phyloP scores from a whole-genome alignment of 2,329 filamentous ascomycete species.

The Paecilomyces variotii region DNA sequence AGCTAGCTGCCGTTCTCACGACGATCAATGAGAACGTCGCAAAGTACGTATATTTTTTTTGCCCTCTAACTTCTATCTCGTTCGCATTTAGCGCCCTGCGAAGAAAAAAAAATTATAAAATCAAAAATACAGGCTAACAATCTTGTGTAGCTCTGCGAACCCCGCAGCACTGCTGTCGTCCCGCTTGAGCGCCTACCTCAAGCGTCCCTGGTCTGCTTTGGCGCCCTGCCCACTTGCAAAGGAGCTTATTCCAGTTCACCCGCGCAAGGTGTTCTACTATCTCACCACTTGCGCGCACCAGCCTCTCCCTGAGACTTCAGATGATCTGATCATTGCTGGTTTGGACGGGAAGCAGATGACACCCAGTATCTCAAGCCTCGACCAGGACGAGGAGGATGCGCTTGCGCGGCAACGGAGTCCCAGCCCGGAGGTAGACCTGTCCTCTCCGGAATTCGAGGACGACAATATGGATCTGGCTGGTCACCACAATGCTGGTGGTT shows the following conservation, averaged over 20 bases:
- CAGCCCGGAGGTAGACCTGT: slow-evolving; percentile 88
- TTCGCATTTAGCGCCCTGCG: neutral
- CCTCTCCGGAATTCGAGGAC: slow-evolving; percentile 76
- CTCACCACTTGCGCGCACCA: slow-evolving; percentile 81
- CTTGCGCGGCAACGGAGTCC: slow-evolving; percentile 60
- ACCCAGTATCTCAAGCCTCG: slow-evolving; percentile 69
- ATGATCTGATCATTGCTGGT: slow-evolving; percentile 42
- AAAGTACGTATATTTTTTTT: slow-evolving; percentile 58
- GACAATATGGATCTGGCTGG: slow-evolving; percentile 46
- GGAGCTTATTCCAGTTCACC: slow-evolving; percentile 85
- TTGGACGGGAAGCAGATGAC: slow-evolving; percentile 61
- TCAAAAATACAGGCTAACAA: slow-evolving; percentile 5
- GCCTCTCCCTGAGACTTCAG: slow-evolving; percentile 62
- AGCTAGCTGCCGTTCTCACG: slow-evolving; percentile 73
- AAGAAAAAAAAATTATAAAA: neutral
- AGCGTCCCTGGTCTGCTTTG: slow-evolving; percentile 71
- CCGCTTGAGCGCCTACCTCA: slow-evolving; percentile 79
- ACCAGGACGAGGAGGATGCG: slow-evolving; percentile 63
- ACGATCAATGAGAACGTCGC: slow-evolving; percentile 74
- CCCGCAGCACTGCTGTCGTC: slow-evolving; percentile 93
- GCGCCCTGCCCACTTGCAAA: slow-evolving; percentile 84
- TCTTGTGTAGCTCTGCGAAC: slow-evolving; percentile 70
- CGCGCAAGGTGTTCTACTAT: slow-evolving; percentile 93
- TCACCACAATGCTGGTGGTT: slow-evolving; percentile 56
- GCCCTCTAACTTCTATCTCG: neutral